A percentile compares a stretch with the other conserved stretches of the same genome.
phyloP scores from a whole-genome alignment of 2,329 filamentous ascomycete species.

The Fusarium paranaense region DNA sequence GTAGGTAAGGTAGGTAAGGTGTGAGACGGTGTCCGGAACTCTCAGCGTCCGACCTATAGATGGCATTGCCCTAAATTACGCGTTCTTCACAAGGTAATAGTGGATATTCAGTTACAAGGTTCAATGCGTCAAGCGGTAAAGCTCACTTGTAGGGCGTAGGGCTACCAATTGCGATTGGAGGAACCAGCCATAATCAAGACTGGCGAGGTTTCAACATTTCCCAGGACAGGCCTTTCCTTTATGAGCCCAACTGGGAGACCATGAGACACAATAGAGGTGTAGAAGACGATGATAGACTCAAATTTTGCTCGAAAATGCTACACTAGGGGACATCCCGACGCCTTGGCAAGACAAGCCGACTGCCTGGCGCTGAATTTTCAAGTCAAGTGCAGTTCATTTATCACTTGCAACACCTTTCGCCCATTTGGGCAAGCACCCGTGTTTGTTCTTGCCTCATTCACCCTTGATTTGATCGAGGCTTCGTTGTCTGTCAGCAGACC shows the following conservation, averaged over 20 bases:
- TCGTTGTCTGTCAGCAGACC: background rate
- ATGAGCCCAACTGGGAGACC: background rate
- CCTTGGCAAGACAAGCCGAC: too few relatives aligned
- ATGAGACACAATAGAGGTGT: background rate
- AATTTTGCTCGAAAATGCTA: background rate
- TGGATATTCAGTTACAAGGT: background rate
- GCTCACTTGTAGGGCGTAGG: background rate
- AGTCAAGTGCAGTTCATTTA: too few relatives aligned
- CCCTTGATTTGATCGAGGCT: background rate
- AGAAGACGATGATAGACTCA: background rate
- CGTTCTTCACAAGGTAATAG: background rate
- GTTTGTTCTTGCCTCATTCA: background rate
- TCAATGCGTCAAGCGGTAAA: background rate
- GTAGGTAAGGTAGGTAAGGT: background rate
- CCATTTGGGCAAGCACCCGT: too few relatives aligned
- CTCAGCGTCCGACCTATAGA: background rate
- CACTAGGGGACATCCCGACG: too few relatives aligned
- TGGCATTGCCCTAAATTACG: background rate
- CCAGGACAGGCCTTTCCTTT: background rate
- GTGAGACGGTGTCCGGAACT: background rate
- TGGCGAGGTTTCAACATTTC: background rate
- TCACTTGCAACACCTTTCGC: too few relatives aligned
- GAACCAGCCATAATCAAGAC: background rate
- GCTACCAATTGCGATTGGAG: background rate
- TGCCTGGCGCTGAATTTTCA: too few relatives aligned